Evolutionary conservation across 495 filamentous ascomycete genomes (phyloP), one percentile per base, ranked within the genome.

Genomic region (Talaromyces ruber): DNA sequence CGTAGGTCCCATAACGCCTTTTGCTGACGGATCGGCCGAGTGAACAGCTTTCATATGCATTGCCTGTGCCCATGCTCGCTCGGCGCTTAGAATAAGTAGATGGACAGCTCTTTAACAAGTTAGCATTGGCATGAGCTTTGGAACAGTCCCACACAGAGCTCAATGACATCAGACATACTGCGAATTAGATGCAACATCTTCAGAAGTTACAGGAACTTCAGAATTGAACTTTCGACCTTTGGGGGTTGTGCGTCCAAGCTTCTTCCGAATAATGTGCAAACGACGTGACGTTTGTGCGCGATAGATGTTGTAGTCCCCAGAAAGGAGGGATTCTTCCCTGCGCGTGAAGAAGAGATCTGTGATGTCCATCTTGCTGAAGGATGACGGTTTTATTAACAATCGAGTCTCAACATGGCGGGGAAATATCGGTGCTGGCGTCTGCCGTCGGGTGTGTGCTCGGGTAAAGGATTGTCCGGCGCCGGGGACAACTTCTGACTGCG

Each of bases 21-120:
- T 87, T 34, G 82, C 81, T 8, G 81, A 76, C 47, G 79, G 76
- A 64, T 93, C 91, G 66, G 90, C 85, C 45, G 90, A 83, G 71
- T 96, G 89, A 24, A 84, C 74, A 6, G 92, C 84, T 72, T 96
- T 97, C 82, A 97, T 91, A 65, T 89, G 82, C 92, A 97, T 94
- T 58, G 93, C 95, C 70, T 96, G 87, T 1, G 95, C 95, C 92
- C 95, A 98, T 58, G 95, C 91, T 65, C 95, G 84, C 76, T 99
- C 95, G 62, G 92, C 84, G 32, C 86, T 88, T 65, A 96, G 84
- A 59, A 99, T 82, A 47, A 93, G 80, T 47, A 96, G 82, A 63
- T 91, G 81, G 43, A 89, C 84, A 70, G 87, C 93, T 68, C 93
- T 96, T 62, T 28, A 58, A 62, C 47, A 14, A 25, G 59, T 25